Percentiles rank a stretch among this genome's conserved stretches.
phyloP scores from a whole-genome alignment of 495 filamentous ascomycete genomes.

The Penicillium alfredii region DNA sequence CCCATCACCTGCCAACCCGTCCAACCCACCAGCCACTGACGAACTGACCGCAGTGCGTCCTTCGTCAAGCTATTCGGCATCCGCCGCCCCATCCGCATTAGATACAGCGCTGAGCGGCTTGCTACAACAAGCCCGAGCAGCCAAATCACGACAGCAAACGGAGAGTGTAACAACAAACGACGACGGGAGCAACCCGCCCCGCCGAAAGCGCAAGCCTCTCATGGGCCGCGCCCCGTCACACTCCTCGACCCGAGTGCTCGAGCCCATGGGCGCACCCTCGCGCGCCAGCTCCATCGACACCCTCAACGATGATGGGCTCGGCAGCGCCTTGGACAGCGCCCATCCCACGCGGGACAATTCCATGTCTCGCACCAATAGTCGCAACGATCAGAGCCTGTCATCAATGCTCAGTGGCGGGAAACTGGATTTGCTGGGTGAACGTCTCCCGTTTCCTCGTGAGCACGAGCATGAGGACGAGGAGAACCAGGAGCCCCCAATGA shows the following conservation, averaged over 20 bases:
- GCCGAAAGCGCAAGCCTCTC: slow-evolving; percentile 35
- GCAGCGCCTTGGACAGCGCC: slow-evolving; percentile 38
- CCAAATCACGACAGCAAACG: slow-evolving; percentile 24
- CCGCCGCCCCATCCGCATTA: slow-evolving; percentile 24
- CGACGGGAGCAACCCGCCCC: slow-evolving; percentile 10
- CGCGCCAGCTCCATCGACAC: slow-evolving; percentile 51
- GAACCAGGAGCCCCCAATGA: slow-evolving; percentile 39
- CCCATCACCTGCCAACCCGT: slow-evolving; percentile 13
- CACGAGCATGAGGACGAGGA: slow-evolving; percentile 30
- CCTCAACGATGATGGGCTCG: slow-evolving; percentile 49
- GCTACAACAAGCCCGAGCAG: slow-evolving; percentile 38
- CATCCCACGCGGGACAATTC: slow-evolving; percentile 27
- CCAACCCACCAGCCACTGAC: slow-evolving; percentile 4
- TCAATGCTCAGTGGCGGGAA: slow-evolving; percentile 30
- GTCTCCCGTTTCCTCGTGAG: slow-evolving; percentile 8
- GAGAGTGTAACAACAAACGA: slow-evolving; percentile 15
- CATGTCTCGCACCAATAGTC: slow-evolving; percentile 19
- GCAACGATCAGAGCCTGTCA: slow-evolving; percentile 25
- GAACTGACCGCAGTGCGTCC: slow-evolving; percentile 12
- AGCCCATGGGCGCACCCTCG: slow-evolving; percentile 21
- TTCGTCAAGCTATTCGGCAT: slow-evolving; percentile 10
- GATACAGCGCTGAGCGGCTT: slow-evolving; percentile 36
- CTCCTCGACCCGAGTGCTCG: slow-evolving; percentile 24
- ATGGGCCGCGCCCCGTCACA: slow-evolving; percentile 46
- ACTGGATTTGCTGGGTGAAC: slow-evolving; percentile 27